Evolutionary conservation across 805 yeast genomes (phyloP), one percentile per base, ranked within the genome.

Genomic region (Suhomyces faveliae): DNA sequence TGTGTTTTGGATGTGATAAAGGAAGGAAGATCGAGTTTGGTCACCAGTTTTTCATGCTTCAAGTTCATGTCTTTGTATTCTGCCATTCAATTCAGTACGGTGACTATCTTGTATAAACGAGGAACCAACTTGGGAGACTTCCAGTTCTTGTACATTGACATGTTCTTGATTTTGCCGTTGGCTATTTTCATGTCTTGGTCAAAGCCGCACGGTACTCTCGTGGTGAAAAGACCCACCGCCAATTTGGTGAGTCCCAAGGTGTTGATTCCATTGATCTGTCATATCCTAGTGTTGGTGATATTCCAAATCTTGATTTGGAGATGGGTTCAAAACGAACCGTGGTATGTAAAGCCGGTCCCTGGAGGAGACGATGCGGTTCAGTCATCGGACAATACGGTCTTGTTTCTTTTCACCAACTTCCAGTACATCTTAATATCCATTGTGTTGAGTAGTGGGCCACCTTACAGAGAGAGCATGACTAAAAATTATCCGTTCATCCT

Each of bases 111-210:
- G 49, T 94, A 94, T 71, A 83, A 85, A 55, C 76, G 87, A 47
- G 99, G 99, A 4, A 83, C 96, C 3, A 94, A 94, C 63, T 71
- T 94, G 50, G 99, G 99, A 8, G 99, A 94, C 68, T 91, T 94
- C 71, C 99, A 94, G 68, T 94, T 92, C 61, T 71, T 94, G 55
- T 90, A 91, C 80, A 94, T 94, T 63, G 99, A 94, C 68, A 66
- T 94, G 64, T 83, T 88, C 52, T 72, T 94, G 63, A 94, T 94
- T 57, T 78, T 94, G 48, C 99, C 99, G 9, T 80, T 94, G 60
- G 99, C 99, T 0, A 83, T 94, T 5, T 90, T 91, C 68, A 87
- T 94, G 99, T 91, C 97, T 4, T 94, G 99, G 98, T 85, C 97
- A 1, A 81, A 83, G 57, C 96, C 99, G 0, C 84, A 74, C 59